phyloP scores from a whole-genome alignment of 208 protist species.

The Ichthyophonus hoferi region DNA sequence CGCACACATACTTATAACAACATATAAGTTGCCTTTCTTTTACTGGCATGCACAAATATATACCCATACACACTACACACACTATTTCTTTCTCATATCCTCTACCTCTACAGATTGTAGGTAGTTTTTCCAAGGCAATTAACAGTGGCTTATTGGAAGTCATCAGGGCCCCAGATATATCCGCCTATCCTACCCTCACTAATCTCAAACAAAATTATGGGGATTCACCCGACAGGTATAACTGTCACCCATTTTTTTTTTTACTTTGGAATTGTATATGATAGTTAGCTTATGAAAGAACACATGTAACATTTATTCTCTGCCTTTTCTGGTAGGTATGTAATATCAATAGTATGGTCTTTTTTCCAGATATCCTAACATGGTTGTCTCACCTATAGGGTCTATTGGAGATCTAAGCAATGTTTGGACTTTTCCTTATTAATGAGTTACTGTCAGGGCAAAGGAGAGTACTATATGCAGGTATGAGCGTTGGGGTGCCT shows the following conservation, averaged over 20 bases:
- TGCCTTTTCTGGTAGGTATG: no score
- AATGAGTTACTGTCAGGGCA: background rate
- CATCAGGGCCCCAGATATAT: background rate
- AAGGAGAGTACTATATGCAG: constrained; percentile 12
- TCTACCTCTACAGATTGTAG: background rate
- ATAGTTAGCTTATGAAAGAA: no score
- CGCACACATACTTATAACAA: no score
- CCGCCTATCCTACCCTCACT: background rate
- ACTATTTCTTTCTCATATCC: no score
- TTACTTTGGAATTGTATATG: no score
- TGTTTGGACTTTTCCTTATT: constrained; percentile 20
- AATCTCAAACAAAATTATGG: background rate
- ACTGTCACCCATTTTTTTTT: no score
- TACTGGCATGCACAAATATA: no score
- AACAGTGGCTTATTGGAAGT: background rate
- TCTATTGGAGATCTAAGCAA: constrained; percentile 11
- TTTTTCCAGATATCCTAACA: no score
- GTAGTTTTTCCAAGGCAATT: background rate
- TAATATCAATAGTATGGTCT: no score
- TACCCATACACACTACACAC: no score
- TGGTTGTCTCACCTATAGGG: background rate
- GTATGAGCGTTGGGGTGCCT: background rate
- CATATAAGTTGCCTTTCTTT: no score
- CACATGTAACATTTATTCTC: no score
- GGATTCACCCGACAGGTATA: background rate